phyloP scores from a whole-genome alignment of 2,329 filamentous ascomycete genomes.

The Gliomastix tumulicola region DNA sequence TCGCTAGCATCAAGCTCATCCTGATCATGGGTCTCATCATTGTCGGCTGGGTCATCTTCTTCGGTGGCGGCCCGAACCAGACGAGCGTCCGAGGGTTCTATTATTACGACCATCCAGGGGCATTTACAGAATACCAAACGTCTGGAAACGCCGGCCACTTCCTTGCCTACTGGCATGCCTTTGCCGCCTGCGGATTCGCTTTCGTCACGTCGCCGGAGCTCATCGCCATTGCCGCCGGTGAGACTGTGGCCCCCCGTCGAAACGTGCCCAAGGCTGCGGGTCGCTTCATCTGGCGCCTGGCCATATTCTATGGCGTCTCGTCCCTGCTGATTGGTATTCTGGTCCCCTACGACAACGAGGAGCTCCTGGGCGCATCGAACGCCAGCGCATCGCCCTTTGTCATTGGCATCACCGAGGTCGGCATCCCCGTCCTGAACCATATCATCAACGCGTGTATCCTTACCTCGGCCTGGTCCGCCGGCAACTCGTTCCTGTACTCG shows the following conservation, averaged over 20 bases:
- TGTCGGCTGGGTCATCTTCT: constrained; percentile 46
- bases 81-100: constrained; percentile 36
- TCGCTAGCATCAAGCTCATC: constrained; percentile 53
- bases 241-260: constrained; percentile 55
- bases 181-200: constrained; percentile 52
- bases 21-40: constrained; percentile 52
- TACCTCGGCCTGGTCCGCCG: constrained; percentile 58
- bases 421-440: constrained; percentile 56
- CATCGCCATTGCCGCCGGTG: constrained; percentile 55
- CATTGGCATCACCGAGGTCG: constrained; percentile 58
- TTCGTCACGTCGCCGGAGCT: constrained; percentile 59
- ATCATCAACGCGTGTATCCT: constrained; percentile 64
- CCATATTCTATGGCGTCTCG: constrained; percentile 57
- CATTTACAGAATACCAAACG: constrained; percentile 40
- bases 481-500: constrained; percentile 57
- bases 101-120: constrained; percentile 29
- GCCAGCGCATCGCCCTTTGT: constrained; percentile 56
- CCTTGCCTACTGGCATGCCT: constrained; percentile 50
- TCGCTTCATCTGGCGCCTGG: constrained; percentile 55
- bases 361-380: constrained; percentile 51
- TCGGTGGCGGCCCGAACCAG: constrained; percentile 45
- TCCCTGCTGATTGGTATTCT: constrained; percentile 55
- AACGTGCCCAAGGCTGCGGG: constrained; percentile 61
- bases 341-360: constrained; percentile 57
- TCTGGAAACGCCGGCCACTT: constrained; percentile 43